These are phyloP conservation scores for Talaromyces nanjingensis DNA, from an alignment of 495 filamentous ascomycete species.

Conservation along the genomic window DNA sequence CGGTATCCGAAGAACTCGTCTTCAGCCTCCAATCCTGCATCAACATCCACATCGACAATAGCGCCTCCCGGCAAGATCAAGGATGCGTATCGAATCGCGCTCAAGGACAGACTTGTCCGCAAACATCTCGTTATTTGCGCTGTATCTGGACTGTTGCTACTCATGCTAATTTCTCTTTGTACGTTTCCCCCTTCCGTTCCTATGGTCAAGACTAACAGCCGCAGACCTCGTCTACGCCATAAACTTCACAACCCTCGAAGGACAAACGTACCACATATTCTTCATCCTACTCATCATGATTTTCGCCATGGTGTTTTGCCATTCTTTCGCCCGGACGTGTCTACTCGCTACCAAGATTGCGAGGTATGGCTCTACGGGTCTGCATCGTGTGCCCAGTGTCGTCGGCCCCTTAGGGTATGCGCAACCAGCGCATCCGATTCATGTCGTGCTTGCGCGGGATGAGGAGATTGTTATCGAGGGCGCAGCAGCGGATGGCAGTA, in stretches of 20 bases:
- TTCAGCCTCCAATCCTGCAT: conserved; percentile 25
- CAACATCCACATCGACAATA: conserved; percentile 13
- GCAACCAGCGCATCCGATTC: conserved; percentile 54
- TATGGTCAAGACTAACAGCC: conserved; percentile 6
- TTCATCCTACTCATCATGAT: conserved; percentile 69
- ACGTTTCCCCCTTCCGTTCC: neutral
- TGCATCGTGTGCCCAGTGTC: conserved; percentile 23
- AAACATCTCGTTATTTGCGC: conserved; percentile 4
- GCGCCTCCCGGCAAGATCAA: neutral
- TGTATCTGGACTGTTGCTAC: neutral
- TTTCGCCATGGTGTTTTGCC: conserved; percentile 70
- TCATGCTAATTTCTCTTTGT: conserved; percentile 4
- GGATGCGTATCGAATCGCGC: neutral
- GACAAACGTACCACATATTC: conserved; percentile 63
- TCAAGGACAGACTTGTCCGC: conserved; percentile 4
- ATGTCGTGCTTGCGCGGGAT: conserved; percentile 53
- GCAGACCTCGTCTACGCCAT: conserved; percentile 65
- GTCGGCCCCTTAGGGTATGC: conserved; percentile 50
- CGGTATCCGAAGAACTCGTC: conserved; percentile 7
- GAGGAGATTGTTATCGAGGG: conserved; percentile 45
- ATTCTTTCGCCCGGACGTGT: conserved; percentile 66
- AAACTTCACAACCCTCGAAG: conserved; percentile 39
- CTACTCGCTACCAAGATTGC: conserved; percentile 47
- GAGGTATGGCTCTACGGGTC: conserved; percentile 16
- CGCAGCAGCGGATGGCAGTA: neutral